Evolutionary conservation across 139 green algal species (phyloP), one percentile per base, ranked within the genome.

Genomic region (Trebouxia sp.): DNA sequence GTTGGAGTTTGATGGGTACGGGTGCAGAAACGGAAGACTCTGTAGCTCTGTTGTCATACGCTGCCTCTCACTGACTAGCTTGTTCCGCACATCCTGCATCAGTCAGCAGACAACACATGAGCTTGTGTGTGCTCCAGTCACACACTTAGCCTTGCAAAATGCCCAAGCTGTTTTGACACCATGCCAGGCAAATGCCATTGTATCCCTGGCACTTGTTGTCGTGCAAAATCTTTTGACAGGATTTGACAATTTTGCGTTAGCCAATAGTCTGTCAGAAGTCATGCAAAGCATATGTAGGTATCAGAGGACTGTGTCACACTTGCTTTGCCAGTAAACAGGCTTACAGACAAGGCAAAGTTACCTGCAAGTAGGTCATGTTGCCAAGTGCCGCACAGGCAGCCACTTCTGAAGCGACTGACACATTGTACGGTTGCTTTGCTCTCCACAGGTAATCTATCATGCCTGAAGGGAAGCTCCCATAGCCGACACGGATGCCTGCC

Each of bases 371-470:
- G 12, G 78, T 56, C 24, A 74, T 48, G 62, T 97, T 96, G 53
- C 66, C 81, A n/a, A 97, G 85, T 5, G 94, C 94, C 35, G 94
- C 93, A 32, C 90, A 89, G 22, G 91, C 94, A 2, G 94, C 93
- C 11, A 90, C 80, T 86, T 99, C 95, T 28, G 96, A 90, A 28
- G 94, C 95, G 2, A 97, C 97, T 2, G 91, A 97, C 43, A 99
- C 96, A 83, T 99, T 99, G 92, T 99, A 99, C 8, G 97, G 97
- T 88, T 99, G 96, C 89, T 99, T 99, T 51, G 95, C 95, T 12
- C 97, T 88, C 97, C 97, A 99, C 45, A 99, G 56, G 88, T 95
- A 98, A 58, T 94, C 78, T 7, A 97, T 92, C 42, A 97, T 78
- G 47, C 89, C 89, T 30, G 88, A 65, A 1, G 95, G 89, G 79